Conservation (phyloP, 192 early-diverging fungal genomes). For the Podila epicladia region DNA sequence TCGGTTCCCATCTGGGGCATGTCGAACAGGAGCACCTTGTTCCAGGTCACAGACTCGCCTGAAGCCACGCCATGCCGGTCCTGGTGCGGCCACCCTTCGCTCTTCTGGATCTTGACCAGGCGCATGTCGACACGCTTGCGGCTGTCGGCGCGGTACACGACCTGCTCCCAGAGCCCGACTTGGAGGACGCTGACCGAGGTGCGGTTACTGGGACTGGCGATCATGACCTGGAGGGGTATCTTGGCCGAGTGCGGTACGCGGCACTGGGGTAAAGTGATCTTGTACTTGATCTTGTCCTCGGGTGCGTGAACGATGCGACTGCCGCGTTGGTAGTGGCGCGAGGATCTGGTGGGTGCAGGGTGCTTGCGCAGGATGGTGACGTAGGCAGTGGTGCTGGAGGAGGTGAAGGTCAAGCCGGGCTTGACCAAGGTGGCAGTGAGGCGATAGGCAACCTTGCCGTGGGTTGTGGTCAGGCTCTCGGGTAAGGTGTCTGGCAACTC, state of each 20-base stretch:
- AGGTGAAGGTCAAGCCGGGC: slow-evolving; percentile 32
- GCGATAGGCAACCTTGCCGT: slow-evolving; percentile 41
- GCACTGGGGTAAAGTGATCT: slow-evolving; percentile 23
- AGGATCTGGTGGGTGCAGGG: slow-evolving; percentile 12
- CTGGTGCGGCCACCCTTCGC: slow-evolving; percentile 32
- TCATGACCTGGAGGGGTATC: slow-evolving; percentile 26
- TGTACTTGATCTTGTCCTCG: slow-evolving; percentile 34
- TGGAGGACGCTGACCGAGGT: slow-evolving; percentile 22
- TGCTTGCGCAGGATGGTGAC: slow-evolving; percentile 29
- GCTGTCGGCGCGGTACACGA: slow-evolving; percentile 26
- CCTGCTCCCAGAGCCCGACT: slow-evolving; percentile 35
- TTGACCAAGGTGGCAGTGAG: slow-evolving; percentile 34
- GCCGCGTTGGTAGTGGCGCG: slow-evolving; percentile 30
- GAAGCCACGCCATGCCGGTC: background rate
- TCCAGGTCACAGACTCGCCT: slow-evolving; percentile 30
- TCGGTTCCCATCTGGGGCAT: slow-evolving; percentile 35
- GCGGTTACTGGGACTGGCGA: slow-evolving; percentile 15
- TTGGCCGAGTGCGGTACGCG: slow-evolving; percentile 31
- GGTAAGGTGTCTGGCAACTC: slow-evolving; percentile 48
- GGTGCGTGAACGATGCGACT: background rate
- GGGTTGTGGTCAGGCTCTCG: slow-evolving; percentile 32
- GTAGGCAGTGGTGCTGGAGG: slow-evolving; percentile 16
- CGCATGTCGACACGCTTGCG: slow-evolving; percentile 32
- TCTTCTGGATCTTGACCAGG: slow-evolving; percentile 44
- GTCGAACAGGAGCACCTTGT: slow-evolving; percentile 44